Evolutionary conservation across 2,329 filamentous ascomycete genomes (phyloP), one percentile per base, ranked within the genome.

Genomic region (Diplodia sapinea): DNA sequence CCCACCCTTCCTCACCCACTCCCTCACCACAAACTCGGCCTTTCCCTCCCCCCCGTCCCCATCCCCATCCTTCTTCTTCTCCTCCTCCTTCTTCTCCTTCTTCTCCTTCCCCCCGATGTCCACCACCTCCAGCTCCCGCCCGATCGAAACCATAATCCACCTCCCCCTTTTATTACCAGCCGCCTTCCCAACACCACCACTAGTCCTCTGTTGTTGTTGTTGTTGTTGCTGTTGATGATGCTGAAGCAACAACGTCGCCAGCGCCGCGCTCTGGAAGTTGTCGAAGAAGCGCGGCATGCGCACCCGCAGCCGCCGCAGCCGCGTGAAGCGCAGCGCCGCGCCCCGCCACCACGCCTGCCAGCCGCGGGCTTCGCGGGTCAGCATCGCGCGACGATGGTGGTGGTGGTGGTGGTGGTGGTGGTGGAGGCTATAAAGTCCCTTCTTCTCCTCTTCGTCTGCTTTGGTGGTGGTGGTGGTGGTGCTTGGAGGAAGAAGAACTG

Each of bases 281-380:
- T 67, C 65, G 9, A 61, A 62, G 20, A 12, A 8, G n/a, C 11
- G 12, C 20, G 65, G 65, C 65, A 67, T 67, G 15, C 65, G 20
- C 7, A 67, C 51, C 1, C 49, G 17, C 43, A 67, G 65, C 31
- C 47, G n/a, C 17, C 65, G 43, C 47, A 67, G 33, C 33, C 54
- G 36, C 49, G 55, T 38, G 23, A 67, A 62, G 17, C 23, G n/a
- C 55, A 62, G 49, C 33, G 65, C 55, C 17, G 17, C 12, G 15
- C 12, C 47, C 8, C 56, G n/a, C 65, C 55, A 67, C 43, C 43
- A 67, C 17, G 55, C 55, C 65, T 61, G 65, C 65, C 65, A 67
- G n/a, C 55, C 65, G 20, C 47, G 33, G 15, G 65, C 65, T 20
- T 62, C 65, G 43, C 55, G 31, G 4, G n/a, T 6, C n/a, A 67